phyloP scores from a whole-genome alignment of 2,329 filamentous ascomycete genomes.

The Stagonosporopsis tanaceti region DNA sequence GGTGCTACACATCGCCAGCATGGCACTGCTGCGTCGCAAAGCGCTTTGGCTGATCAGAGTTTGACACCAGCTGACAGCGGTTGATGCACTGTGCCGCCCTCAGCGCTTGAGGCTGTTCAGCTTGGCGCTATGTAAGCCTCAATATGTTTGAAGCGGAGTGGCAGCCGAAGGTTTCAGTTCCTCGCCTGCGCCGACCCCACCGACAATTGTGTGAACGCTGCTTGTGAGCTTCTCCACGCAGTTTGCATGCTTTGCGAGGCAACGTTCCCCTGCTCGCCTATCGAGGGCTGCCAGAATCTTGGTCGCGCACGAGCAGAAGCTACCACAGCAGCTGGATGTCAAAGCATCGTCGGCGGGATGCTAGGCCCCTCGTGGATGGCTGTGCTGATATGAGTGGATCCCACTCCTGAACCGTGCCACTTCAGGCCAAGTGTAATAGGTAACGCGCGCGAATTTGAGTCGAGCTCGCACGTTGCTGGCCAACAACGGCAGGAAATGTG shows the following conservation, averaged over 20 bases:
- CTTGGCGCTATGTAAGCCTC: conserved; percentile 18
- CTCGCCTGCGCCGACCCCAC: not conserved
- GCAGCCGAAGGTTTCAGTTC: conserved; percentile 17
- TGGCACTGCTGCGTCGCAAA: conserved; percentile 14
- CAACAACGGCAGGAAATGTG: conserved; percentile 23
- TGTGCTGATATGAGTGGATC: conserved; percentile 17
- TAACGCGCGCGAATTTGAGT: conserved; percentile 35
- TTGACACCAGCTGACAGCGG: conserved; percentile 18
- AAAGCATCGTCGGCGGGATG: conserved; percentile 16
- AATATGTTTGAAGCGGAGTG: conserved; percentile 16
- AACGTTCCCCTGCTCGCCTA: not conserved
- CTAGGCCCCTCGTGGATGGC: conserved; percentile 17
- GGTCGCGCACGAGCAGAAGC: conserved; percentile 9
- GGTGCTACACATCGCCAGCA: conserved; percentile 9
- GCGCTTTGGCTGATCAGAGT: conserved; percentile 10
- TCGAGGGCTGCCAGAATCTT: conserved; percentile 5
- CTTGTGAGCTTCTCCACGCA: conserved; percentile 1
- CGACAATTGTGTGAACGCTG: not conserved
- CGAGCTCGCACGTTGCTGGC: conserved; percentile 24
- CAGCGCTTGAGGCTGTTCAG: conserved; percentile 28
- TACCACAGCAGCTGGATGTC: conserved; percentile 5
- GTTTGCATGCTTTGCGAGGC: conserved; percentile 7
- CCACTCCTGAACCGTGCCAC: conserved; percentile 18
- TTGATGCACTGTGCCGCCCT: conserved; percentile 30
- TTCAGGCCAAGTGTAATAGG: conserved; percentile 10